phyloP scores from a whole-genome alignment of 768 basidiomycete species.

The Lactifluus pinguis region DNA sequence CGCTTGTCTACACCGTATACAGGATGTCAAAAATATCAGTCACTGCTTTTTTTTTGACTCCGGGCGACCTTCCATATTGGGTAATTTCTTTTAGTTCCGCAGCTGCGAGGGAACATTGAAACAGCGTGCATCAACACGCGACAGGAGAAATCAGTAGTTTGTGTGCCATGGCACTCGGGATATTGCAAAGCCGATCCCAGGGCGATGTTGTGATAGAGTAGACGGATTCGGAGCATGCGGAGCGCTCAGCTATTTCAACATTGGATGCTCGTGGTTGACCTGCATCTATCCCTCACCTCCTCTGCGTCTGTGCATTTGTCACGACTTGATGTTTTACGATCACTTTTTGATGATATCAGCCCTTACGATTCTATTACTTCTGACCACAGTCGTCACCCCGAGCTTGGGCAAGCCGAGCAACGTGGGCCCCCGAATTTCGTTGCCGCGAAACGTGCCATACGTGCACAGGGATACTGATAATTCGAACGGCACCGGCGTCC shows the following conservation, averaged over 20 bases:
- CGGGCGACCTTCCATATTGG: background rate
- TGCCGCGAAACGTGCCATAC: slow-evolving; percentile 1
- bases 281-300: background rate
- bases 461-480: slow-evolving; percentile 8
- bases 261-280: background rate
- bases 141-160: no score
- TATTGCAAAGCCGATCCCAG: no score
- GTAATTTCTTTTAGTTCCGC: background rate
- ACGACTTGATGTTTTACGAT: slow-evolving; percentile 19
- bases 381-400: background rate
- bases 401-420: background rate
- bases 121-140: slow-evolving; percentile 3
- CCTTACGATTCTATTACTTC: slow-evolving; percentile 4
- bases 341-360: slow-evolving; percentile 18
- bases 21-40: slow-evolving; percentile 20
- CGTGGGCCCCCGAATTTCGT: background rate
- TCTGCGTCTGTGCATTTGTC: background rate
- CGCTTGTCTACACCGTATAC: slow-evolving; percentile 1
- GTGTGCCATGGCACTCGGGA: no score
- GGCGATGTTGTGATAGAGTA: no score
- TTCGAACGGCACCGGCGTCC: background rate
- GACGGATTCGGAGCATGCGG: background rate
- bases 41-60: background rate
- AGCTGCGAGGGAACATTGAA: background rate
- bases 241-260: background rate